Evolutionary conservation across 164 flowering plant genomes (phyloP).

Genomic region (Paratinospora sagittata): DNA sequence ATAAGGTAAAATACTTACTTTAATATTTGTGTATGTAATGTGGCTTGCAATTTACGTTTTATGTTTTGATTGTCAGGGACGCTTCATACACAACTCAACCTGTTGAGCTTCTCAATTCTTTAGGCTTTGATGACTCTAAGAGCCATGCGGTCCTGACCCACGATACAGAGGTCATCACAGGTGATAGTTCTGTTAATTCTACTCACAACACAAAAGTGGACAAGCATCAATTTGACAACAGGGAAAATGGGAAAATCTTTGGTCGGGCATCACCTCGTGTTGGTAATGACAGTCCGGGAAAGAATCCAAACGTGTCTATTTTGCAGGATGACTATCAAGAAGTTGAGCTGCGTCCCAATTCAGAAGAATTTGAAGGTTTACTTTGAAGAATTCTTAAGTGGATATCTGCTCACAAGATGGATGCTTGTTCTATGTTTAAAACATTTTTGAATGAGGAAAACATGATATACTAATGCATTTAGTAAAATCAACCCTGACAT

Average conservation of each 20-base stretch:
- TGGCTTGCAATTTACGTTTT: conserved; percentile 2
- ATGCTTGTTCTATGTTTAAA: background rate
- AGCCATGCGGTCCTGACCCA: conserved; percentile 23
- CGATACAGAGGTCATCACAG: conserved; percentile 25
- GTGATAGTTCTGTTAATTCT: conserved; percentile 20
- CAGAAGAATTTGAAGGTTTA: conserved; percentile 70
- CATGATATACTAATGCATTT: background rate
- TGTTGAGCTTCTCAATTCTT: conserved; percentile 86
- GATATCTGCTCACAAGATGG: background rate
- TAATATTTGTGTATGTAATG: background rate
- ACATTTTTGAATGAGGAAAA: background rate
- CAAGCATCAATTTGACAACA: conserved; percentile 14
- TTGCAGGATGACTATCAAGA: conserved; percentile 29
- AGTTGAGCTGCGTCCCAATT: conserved; percentile 14
- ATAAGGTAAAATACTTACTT: conserved; percentile 48
- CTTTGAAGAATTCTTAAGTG: conserved; percentile 1
- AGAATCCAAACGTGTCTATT: conserved; percentile 20
- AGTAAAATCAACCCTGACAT: background rate
- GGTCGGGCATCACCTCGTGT: conserved; percentile 19
- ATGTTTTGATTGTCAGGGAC: conserved; percentile 50
- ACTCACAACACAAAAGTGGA: conserved; percentile 17
- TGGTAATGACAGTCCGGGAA: conserved; percentile 26
- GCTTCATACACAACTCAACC: conserved; percentile 97
- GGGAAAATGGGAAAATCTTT: conserved; percentile 28
- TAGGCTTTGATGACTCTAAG: conserved; percentile 57